phyloP scores from a whole-genome alignment of 1,284 basidiomycete genomes.

The Fistulina hepatica region DNA sequence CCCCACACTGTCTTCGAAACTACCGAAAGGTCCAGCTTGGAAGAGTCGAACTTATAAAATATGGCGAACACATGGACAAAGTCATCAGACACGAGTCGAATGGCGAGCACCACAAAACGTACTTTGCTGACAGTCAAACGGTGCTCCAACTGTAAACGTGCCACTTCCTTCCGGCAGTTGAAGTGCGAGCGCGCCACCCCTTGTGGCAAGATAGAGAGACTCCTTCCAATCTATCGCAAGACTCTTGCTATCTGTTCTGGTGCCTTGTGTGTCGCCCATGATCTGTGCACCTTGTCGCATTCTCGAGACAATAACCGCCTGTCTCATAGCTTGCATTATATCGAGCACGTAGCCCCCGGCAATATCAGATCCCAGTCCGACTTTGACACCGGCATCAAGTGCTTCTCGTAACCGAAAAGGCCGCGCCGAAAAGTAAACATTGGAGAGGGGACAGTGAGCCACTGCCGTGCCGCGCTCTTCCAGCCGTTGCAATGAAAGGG shows the following conservation, averaged over 20 bases:
- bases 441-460: slow-evolving; percentile 80
- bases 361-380: slow-evolving; percentile 77
- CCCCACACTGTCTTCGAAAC: slow-evolving; percentile 36
- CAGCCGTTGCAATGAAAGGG: slow-evolving; percentile 41
- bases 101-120: no score
- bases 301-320: slow-evolving; percentile 59
- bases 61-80: slow-evolving; percentile 28
- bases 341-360: slow-evolving; percentile 75
- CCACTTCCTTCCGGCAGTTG: slow-evolving; percentile 40
- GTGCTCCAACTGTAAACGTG: slow-evolving; percentile 51
- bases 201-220: slow-evolving; percentile 66
- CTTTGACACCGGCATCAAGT: slow-evolving; percentile 44
- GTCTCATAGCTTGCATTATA: slow-evolving; percentile 69
- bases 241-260: slow-evolving; percentile 10
- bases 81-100: not conserved
- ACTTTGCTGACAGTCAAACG: slow-evolving; percentile 79
- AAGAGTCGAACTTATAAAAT: slow-evolving; percentile 34
- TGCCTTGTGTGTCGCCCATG: slow-evolving; percentile 7
- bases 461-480: slow-evolving; percentile 45
- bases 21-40: slow-evolving; percentile 4
- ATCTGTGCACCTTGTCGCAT: slow-evolving; percentile 52
- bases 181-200: slow-evolving; percentile 62
- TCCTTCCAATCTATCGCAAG: slow-evolving; percentile 70
- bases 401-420: slow-evolving; percentile 70
- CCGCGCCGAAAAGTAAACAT: slow-evolving; percentile 71